Base-by-base conservation (phyloP, 805 yeast genomes). In the Ogataea minuta region DNA sequence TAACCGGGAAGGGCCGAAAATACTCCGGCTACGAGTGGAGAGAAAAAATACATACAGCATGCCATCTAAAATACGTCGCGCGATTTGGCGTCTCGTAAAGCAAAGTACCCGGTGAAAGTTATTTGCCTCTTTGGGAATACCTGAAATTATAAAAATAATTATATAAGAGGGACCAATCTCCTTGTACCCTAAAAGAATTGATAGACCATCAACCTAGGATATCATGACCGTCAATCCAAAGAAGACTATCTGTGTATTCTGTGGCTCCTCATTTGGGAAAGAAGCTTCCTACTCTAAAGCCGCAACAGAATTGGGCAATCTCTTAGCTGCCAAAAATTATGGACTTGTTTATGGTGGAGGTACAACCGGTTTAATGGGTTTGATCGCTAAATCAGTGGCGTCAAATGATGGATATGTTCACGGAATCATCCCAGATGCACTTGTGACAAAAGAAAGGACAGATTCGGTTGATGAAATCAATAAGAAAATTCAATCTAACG, bases 311-410 rank as follows among this genome's bases (percentile, higher is more conserved):
- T 66, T 85, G 29, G 95, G 93, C 13, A 49, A 63, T 31, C 52
- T 67, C 23, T 60, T 85, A 41, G 84, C 85, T 23, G 54, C 63
- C 17, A 67, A 68, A 41, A 70, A 72, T 43, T 84, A 87, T 83
- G 85, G 85, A 10, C 66, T 85, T 28, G 89, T 85, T n/a, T 85
- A 86, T 54, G 95, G 95, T 30, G 95, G 95, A 23, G 95, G 95
- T n/a, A 79, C 89, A 24, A 81, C 87, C 3, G 89, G 90, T 3
- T 59, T 84, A 35, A 84, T 84, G 88, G 91, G 90, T 6, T 70
- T 77, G 2, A 76, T 84, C 36, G 88, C 89, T 12, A 70, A 74
- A 36, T 72, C 82, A 2, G 73, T 78, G 34, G 76, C 78, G 48
- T 35, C 71, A 23, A 67, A 63, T 33, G 75, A 74, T 12, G 89